phyloP scores from a whole-genome alignment of 208 protist species.

The Herpetomonas samuelpessoai region DNA sequence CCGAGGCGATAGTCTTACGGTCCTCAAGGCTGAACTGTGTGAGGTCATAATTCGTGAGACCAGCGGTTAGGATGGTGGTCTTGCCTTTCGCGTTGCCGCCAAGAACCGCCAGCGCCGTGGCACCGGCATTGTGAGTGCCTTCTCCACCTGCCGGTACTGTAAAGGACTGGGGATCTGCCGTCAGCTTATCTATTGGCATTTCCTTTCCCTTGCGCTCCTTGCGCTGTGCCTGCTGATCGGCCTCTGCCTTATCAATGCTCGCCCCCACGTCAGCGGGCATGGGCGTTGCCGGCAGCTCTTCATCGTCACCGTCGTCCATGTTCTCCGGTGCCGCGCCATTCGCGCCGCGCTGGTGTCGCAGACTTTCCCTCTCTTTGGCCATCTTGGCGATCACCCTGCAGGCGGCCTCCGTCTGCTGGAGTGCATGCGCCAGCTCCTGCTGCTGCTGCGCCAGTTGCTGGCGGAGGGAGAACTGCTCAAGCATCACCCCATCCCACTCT shows the following conservation, averaged over 20 bases:
- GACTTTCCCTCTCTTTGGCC: slow-evolving; percentile 62
- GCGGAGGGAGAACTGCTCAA: slow-evolving; percentile 97
- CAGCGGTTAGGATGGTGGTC: slow-evolving; percentile 13
- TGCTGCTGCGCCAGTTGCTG: slow-evolving; percentile 89
- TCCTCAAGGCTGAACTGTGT: slow-evolving; percentile 33
- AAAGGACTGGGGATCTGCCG: slow-evolving; percentile 4
- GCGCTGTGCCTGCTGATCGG: slow-evolving; percentile 20
- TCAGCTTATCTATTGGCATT: slow-evolving; percentile 4
- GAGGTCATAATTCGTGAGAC: slow-evolving; percentile 18
- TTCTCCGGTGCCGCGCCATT: slow-evolving; percentile 8
- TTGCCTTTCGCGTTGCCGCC: slow-evolving; percentile 8
- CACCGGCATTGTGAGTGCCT: slow-evolving; percentile 9
- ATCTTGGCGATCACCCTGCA: slow-evolving; percentile 98
- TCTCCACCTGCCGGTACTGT: slow-evolving; percentile 9
- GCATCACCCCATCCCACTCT: slow-evolving; percentile 98
- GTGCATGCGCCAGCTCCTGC: slow-evolving; percentile 96
- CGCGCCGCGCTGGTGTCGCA: slow-evolving; percentile 2
- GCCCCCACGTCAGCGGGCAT: slow-evolving; percentile 34
- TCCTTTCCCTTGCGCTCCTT: slow-evolving; percentile 28
- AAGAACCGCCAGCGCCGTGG: slow-evolving; percentile 1
- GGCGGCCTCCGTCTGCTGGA: slow-evolving; percentile 99
- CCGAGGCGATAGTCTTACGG: slow-evolving; percentile 21
- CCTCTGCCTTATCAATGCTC: slow-evolving; percentile 30
- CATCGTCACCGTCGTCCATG: slow-evolving; percentile 6
- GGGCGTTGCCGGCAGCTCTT: slow-evolving; percentile 16